These are phyloP conservation scores for Acanthamoeba quina DNA, from an alignment of 208 protist genomes.

Conservation along the genomic window DNA sequence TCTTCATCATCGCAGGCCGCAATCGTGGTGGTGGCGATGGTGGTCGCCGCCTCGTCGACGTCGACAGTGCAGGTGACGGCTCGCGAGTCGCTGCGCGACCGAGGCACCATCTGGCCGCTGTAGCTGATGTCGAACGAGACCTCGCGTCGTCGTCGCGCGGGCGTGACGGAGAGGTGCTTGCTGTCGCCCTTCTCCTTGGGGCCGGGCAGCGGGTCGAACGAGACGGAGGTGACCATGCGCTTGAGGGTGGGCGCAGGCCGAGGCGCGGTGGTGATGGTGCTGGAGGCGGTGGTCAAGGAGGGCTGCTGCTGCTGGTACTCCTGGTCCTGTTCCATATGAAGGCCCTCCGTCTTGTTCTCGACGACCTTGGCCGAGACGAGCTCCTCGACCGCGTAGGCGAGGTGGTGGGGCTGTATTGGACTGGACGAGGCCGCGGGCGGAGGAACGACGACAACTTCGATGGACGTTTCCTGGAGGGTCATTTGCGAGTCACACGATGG, in stretches of 20 bases:
- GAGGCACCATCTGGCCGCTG: background rate
- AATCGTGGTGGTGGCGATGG: too few relatives aligned
- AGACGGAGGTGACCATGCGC: background rate
- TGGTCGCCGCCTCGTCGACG: background rate
- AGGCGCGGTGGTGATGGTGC: background rate
- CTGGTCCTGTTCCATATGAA: background rate
- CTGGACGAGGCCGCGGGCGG: background rate
- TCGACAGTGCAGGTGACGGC: background rate
- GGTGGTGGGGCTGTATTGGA: background rate
- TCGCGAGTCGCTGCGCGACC: background rate
- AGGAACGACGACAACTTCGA: background rate
- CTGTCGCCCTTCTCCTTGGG: background rate
- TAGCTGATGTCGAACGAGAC: slow-evolving; percentile 28
- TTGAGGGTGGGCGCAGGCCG: background rate
- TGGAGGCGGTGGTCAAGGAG: background rate
- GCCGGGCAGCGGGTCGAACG: background rate
- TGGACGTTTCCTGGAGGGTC: background rate
- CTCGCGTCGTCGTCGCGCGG: background rate
- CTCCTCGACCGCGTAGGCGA: background rate
- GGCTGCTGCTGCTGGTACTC: background rate
- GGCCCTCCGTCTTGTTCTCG: background rate
- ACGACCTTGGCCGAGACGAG: background rate
- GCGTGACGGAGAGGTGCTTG: background rate
- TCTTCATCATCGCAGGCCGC: background rate
- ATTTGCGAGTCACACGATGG: background rate